These are phyloP conservation scores for Xylariaceae sp. DNA, from an alignment of 2,329 filamentous ascomycete genomes.

Conservation along the genomic window DNA sequence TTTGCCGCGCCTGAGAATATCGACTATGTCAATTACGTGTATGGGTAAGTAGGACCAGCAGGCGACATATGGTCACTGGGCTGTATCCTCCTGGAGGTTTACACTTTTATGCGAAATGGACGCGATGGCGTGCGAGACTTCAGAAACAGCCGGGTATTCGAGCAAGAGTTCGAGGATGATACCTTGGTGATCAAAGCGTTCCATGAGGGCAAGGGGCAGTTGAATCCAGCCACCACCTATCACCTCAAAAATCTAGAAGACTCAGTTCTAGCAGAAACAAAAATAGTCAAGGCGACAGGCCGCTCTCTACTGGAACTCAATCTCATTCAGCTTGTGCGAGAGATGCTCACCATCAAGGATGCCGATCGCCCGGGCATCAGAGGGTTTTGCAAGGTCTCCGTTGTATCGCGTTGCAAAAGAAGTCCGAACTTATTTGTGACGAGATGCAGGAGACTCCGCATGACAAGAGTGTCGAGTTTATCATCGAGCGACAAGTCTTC, in stretches of 20 bases:
- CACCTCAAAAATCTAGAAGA: neutral
- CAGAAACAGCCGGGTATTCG: neutral
- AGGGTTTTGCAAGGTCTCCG: neutral
- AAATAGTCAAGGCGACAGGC: neutral
- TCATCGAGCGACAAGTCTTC: constrained; percentile 1
- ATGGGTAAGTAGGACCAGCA: too few relatives aligned
- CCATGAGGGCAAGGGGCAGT: neutral
- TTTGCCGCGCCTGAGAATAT: too few relatives aligned
- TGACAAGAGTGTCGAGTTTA: neutral
- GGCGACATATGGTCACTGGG: too few relatives aligned
- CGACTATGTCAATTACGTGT: too few relatives aligned
- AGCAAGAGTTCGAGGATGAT: neutral
- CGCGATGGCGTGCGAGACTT: too few relatives aligned
- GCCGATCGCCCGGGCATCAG: neutral
- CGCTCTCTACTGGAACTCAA: neutral
- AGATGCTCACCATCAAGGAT: neutral
- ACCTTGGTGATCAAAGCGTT: neutral
- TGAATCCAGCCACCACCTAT: neutral
- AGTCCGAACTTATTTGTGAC: neutral
- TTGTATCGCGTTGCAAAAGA: constrained; percentile 1
- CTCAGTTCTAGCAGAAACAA: too few relatives aligned
- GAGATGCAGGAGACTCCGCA: neutral
- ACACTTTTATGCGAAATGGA: too few relatives aligned
- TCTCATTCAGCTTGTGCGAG: neutral
- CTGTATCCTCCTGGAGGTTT: too few relatives aligned